phyloP scores from a whole-genome alignment of 306 rosid genomes.

The Neltuma alba region DNA sequence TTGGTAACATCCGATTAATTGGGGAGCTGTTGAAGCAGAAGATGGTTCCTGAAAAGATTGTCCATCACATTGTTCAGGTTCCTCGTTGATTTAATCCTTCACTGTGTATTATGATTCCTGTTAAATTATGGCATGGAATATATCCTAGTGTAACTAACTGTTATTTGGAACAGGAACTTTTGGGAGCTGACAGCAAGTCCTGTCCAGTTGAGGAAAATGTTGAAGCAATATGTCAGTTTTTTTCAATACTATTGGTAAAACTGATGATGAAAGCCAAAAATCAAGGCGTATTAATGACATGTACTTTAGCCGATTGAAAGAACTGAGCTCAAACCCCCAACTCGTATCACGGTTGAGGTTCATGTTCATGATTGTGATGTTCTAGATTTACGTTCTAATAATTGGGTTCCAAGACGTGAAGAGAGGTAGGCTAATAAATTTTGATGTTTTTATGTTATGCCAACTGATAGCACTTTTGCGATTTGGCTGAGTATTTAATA shows the following conservation, averaged over 20 bases:
- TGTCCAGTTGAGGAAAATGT: slow-evolving; percentile 99
- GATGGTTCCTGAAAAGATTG: slow-evolving; percentile 97
- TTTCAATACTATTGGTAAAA: slow-evolving; percentile 94
- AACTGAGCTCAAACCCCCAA: slow-evolving; percentile 67
- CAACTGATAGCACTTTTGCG: background rate
- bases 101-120: slow-evolving; percentile 11
- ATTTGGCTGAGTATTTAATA: background rate
- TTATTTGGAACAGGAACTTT: slow-evolving; percentile 71
- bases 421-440: slow-evolving; percentile 66
- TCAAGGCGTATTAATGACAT: slow-evolving; percentile 80
- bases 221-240: slow-evolving; percentile 97
- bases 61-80: slow-evolving; percentile 97
- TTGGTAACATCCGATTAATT: slow-evolving; percentile 92
- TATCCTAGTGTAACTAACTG: slow-evolving; percentile 20
- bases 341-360: slow-evolving; percentile 85
- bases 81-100: slow-evolving; percentile 32
- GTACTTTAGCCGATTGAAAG: slow-evolving; percentile 80
- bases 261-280: slow-evolving; percentile 81
- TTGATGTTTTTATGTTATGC: background rate
- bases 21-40: slow-evolving; percentile 99
- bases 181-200: slow-evolving; percentile 73
- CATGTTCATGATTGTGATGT: slow-evolving; percentile 91
- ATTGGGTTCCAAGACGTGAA: slow-evolving; percentile 97
- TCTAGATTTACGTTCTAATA: slow-evolving; percentile 79
- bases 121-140: slow-evolving; percentile 23